Evolutionary conservation across 352 stramenopile species (phyloP).

Genomic region (Plasmopara viticola): DNA sequence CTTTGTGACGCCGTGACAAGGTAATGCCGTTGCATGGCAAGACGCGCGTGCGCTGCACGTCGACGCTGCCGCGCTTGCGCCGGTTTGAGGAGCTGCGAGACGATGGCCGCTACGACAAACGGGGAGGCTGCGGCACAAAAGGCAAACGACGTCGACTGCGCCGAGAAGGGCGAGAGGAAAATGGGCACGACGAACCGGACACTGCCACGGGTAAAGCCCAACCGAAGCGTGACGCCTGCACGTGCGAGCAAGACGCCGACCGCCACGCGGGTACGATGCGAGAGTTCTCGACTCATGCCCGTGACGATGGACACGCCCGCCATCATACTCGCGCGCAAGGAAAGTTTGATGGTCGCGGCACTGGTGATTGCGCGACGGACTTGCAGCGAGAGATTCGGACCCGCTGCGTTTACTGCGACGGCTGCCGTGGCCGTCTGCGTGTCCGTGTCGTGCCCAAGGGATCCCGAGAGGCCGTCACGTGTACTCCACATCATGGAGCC

Average conservation of each 20-base stretch:
- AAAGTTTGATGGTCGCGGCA: conserved; percentile 43
- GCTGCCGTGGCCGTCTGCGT: conserved; percentile 34
- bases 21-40: conserved; percentile 49
- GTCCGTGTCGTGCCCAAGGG: conserved; percentile 42
- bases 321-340: conserved; percentile 42
- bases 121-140: conserved; percentile 69
- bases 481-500: conserved; percentile 80
- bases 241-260: conserved; percentile 53
- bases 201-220: conserved; percentile 71
- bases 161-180: conserved; percentile 70
- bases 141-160: conserved; percentile 58
- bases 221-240: conserved; percentile 50
- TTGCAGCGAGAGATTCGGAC: conserved; percentile 56
- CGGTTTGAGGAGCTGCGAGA: conserved; percentile 63
- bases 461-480: conserved; percentile 65
- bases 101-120: conserved; percentile 55
- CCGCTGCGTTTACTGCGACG: conserved; percentile 38
- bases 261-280: conserved; percentile 46
- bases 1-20: conserved; percentile 40
- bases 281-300: conserved; percentile 52
- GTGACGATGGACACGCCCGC: conserved; percentile 42
- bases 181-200: conserved; percentile 80
- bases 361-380: conserved; percentile 34
- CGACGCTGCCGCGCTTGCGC: conserved; percentile 54
- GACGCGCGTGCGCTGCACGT: conserved; percentile 36